phyloP scores from a whole-genome alignment of 208 protist genomes.

The Acanthamoeba healyi region DNA sequence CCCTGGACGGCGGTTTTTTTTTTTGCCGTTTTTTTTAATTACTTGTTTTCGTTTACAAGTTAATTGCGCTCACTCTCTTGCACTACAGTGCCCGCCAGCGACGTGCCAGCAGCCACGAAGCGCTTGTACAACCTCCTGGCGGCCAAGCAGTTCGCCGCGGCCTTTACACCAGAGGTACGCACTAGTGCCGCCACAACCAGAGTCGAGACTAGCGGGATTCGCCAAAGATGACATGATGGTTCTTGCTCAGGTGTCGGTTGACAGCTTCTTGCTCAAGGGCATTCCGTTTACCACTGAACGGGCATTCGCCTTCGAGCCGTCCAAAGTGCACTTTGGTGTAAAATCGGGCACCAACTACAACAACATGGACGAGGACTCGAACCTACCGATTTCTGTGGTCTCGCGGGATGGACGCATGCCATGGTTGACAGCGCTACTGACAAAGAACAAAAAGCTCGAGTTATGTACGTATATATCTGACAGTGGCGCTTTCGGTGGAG shows the following conservation, averaged over 20 bases:
- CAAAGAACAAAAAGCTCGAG: background rate
- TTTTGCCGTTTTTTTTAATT: background rate
- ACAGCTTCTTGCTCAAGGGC: background rate
- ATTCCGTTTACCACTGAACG: background rate
- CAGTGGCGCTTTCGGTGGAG: no score
- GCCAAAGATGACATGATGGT: no score
- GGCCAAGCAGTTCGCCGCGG: constrained; percentile 1
- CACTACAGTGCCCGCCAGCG: background rate
- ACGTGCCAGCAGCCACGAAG: background rate
- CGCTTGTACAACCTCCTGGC: background rate
- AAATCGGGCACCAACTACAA: background rate
- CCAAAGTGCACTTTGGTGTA: background rate
- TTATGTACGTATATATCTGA: background rate
- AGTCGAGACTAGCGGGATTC: no score
- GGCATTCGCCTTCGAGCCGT: background rate
- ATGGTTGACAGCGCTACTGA: background rate
- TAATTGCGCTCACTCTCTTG: background rate
- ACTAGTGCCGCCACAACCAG: background rate
- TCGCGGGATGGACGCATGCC: background rate
- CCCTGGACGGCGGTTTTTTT: background rate
- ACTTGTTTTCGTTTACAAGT: background rate
- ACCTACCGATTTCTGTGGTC: background rate
- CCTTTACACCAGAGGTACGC: background rate
- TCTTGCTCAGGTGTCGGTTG: background rate
- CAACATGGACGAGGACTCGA: background rate